Evolutionary conservation across 2,329 filamentous ascomycete genomes (phyloP).

Genomic region (Aspergillus aculeatinus): DNA sequence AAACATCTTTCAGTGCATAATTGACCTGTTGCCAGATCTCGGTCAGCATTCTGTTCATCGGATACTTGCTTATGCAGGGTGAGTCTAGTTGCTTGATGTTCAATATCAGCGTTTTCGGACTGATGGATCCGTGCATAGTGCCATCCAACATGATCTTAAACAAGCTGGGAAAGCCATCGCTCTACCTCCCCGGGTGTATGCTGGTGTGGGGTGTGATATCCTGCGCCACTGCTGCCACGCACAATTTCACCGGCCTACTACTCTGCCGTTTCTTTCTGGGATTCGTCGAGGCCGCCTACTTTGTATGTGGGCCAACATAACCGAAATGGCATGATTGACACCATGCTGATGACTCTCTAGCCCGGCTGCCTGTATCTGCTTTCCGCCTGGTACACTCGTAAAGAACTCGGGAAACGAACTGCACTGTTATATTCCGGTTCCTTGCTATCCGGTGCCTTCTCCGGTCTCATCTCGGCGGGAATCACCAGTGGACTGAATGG

Average conservation of each 20-base stretch:
- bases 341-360: background rate
- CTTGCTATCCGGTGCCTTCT: slow-evolving; percentile 48
- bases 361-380: slow-evolving; percentile 42
- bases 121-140: slow-evolving; percentile 20
- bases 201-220: slow-evolving; percentile 62
- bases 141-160: slow-evolving; percentile 50
- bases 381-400: slow-evolving; percentile 51
- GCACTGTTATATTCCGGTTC: slow-evolving; percentile 50
- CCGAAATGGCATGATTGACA: too few relatives aligned
- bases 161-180: slow-evolving; percentile 46
- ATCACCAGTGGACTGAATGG: slow-evolving; percentile 48
- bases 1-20: slow-evolving; percentile 22
- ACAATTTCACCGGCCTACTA: slow-evolving; percentile 35
- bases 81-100: background rate
- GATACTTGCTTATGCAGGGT: slow-evolving; percentile 46
- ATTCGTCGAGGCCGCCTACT: slow-evolving; percentile 40
- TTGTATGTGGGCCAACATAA: slow-evolving; percentile 10
- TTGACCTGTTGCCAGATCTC: slow-evolving; percentile 35
- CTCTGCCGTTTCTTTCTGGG: slow-evolving; percentile 41
- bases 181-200: slow-evolving; percentile 49
- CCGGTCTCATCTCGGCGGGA: slow-evolving; percentile 47
- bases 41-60: slow-evolving; percentile 48
- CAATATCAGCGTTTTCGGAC: too few relatives aligned
- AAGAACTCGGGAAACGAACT: slow-evolving; percentile 46
- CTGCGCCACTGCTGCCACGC: slow-evolving; percentile 53